Conservation (phyloP, 139 green algal species). For the Chlamydomonas schloesseri region DNA sequence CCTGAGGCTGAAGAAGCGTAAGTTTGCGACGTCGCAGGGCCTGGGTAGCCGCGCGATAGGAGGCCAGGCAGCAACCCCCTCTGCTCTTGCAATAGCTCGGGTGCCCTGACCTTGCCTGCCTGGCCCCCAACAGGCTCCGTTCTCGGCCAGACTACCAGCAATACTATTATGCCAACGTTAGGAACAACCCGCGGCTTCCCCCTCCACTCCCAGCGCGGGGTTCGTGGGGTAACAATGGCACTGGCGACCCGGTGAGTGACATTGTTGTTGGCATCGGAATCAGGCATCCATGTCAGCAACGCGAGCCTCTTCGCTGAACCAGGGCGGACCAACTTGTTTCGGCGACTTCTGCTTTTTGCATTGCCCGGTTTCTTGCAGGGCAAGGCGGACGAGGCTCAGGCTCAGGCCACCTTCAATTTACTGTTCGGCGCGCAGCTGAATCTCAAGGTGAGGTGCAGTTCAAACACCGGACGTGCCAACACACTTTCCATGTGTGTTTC, state of each 20-base stretch:
- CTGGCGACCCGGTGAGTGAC: neutral
- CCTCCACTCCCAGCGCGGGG: constrained; percentile 8
- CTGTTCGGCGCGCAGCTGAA: constrained; percentile 11
- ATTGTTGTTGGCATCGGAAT: too few species aligned
- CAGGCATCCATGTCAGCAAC: too few species aligned
- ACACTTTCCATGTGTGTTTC: neutral
- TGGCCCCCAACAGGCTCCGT: constrained; percentile 19
- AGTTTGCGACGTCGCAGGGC: neutral
- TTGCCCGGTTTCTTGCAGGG: too few species aligned
- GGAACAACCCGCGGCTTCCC: constrained; percentile 54
- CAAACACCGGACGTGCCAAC: too few species aligned
- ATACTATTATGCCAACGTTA: constrained; percentile 53
- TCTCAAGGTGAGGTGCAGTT: constrained; percentile 4
- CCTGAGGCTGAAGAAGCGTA: constrained; percentile 29
- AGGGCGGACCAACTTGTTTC: neutral
- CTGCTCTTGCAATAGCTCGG: neutral
- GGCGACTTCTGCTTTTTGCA: neutral
- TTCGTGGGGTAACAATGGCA: neutral
- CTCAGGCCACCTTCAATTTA: constrained; percentile 9
- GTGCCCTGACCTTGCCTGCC: too few species aligned
- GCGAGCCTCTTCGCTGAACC: neutral
- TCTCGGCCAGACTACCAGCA: constrained; percentile 27
- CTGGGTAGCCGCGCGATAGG: too few species aligned
- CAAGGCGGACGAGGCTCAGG: neutral
- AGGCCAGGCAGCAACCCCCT: too few species aligned